Conservation (phyloP, 371 early-diverging fungal species). For the Lichtheimia hyalospora region DNA sequence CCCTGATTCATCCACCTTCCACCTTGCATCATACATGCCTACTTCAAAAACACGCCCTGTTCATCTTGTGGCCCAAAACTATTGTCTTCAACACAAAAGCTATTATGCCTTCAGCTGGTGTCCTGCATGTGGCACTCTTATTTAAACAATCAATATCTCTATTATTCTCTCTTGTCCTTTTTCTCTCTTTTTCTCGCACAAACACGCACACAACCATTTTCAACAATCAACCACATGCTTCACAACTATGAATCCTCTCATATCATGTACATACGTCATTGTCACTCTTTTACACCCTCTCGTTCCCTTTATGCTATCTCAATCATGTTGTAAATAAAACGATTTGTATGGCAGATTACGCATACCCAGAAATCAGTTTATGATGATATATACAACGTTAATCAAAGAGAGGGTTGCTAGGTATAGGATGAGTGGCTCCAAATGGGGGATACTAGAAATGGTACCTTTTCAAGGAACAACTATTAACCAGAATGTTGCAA, state of each 20-base stretch:
- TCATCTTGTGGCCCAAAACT: constrained; percentile 9
- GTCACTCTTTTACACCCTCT: neutral
- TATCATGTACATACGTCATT: neutral
- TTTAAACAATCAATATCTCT: too few relatives aligned
- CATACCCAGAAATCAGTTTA: too few relatives aligned
- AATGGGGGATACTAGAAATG: too few relatives aligned
- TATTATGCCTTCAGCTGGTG: constrained; percentile 15
- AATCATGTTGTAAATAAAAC: neutral
- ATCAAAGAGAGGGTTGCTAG: too few relatives aligned
- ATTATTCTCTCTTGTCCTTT: too few relatives aligned
- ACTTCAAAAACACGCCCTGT: neutral
- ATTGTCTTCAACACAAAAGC: constrained; percentile 11
- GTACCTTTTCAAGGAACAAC: too few relatives aligned
- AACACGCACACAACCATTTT: too few relatives aligned
- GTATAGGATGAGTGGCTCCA: too few relatives aligned
- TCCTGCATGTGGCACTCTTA: constrained; percentile 3
- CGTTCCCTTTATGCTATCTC: neutral
- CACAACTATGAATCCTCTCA: neutral
- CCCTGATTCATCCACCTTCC: constrained; percentile 11
- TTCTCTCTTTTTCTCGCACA: neutral
- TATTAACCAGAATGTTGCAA: too few relatives aligned
- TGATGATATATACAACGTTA: too few relatives aligned
- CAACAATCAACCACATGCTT: neutral
- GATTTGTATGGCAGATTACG: too few relatives aligned
- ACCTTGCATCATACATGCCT: constrained; percentile 7